Evolutionary conservation across 1,284 basidiomycete species (phyloP), one percentile per base, ranked within the genome.

Genomic region (Moesziomyces antarcticus): DNA sequence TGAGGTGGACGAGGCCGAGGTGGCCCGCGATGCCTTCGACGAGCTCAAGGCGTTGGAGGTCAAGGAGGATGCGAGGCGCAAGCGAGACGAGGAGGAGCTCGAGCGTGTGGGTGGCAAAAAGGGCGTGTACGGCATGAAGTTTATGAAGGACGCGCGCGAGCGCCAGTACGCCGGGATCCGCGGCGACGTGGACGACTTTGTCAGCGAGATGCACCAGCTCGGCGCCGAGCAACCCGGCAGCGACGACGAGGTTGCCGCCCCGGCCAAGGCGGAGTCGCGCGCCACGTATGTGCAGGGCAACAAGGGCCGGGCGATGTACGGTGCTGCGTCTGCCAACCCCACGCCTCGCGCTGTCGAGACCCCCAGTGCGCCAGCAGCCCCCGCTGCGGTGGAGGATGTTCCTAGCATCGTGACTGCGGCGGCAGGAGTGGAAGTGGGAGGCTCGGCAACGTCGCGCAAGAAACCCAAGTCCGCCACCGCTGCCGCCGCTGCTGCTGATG

Each of bases 71-170:
- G 63, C 54, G 13, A 60, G 64, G 21, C 53, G 73, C 3, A 45
- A 21, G 3, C 59, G 52, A 25, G 70, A 75, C 25, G 76, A 77
- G 46, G 56, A 56, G 14, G 71, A 76, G 50, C 56, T 76, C 13
- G 70, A 65, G 20, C 24, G 50, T 0, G 70, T 68, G 0, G 79
- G 70, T 24, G 77, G 75, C 21, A 76, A 76, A 44, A 78, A 73
- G 56, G 75, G 77, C n/a, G 71, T 83, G 0, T 78, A 81, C 52
- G 60, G 57, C 18, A 84, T 84, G 83, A 84, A 84, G 66, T 84
- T 84, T 40, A 84, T 84, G 83, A 73, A 78, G 59, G 82, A 83
- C 42, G 83, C 83, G 1, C 58, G 80, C 33, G 78, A 78, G 22
- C 68, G 76, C 18, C 70, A 80, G 53, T 70, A 69, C 21, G 53